Conservation (phyloP, 768 basidiomycete genomes). For the Leccinum imitatum region DNA sequence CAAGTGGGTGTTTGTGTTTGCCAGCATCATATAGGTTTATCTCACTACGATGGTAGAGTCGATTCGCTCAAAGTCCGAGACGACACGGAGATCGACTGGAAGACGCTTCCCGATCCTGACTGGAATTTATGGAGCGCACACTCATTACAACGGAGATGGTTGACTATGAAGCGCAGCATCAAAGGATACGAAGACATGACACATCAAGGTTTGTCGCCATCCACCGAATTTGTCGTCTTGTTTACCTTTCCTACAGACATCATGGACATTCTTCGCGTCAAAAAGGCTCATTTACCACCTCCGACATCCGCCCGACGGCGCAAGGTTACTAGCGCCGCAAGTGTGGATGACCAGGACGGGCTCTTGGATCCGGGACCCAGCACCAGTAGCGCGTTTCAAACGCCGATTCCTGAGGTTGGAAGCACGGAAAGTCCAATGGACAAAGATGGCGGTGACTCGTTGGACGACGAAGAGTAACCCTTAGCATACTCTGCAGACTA, state of each 20-base stretch:
- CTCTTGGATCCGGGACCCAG: slow-evolving; percentile 23
- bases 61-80: slow-evolving; percentile 72
- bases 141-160: slow-evolving; percentile 74
- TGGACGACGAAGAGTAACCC: slow-evolving; percentile 20
- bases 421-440: slow-evolving; percentile 16
- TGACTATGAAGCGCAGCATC: slow-evolving; percentile 73
- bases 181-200: slow-evolving; percentile 81
- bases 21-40: background rate
- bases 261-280: slow-evolving; percentile 75
- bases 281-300: slow-evolving; percentile 61
- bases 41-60: slow-evolving; percentile 44
- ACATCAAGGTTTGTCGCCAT: slow-evolving; percentile 57
- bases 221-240: slow-evolving; percentile 3
- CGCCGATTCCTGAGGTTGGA: slow-evolving; percentile 17
- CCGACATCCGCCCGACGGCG: slow-evolving; percentile 41
- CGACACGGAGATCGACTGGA: slow-evolving; percentile 87
- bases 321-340: slow-evolving; percentile 53
- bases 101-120: slow-evolving; percentile 63
- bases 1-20: slow-evolving; percentile 46
- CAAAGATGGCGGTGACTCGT: slow-evolving; percentile 15
- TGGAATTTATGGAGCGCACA: slow-evolving; percentile 90
- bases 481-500: background rate
- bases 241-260: slow-evolving; percentile 51
- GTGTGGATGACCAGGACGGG: slow-evolving; percentile 42
- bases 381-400: slow-evolving; percentile 27